Percentiles rank a stretch among this genome's conserved stretches.
phyloP scores from a whole-genome alignment of 768 basidiomycete species.

The Pisolithus microcarpus region DNA sequence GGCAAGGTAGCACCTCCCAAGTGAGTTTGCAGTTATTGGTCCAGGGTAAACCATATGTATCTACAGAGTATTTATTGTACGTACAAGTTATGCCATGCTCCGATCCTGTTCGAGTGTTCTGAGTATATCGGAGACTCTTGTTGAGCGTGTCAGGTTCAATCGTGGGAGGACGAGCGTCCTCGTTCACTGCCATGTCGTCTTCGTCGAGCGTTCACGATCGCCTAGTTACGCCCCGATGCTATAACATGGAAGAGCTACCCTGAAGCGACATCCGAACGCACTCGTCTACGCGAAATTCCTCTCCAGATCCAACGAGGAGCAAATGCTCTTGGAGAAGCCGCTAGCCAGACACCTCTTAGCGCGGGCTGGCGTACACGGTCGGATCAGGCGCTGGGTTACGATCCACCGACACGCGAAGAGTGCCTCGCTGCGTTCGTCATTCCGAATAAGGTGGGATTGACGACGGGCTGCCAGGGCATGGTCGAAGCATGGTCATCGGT shows the following conservation, averaged over 20 bases:
- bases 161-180: no score
- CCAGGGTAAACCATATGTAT: not conserved
- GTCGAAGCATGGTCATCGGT: conserved; percentile 60
- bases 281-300: conserved; percentile 22
- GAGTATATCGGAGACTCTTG: no score
- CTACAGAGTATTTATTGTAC: not conserved
- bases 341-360: conserved; percentile 40
- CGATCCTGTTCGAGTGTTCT: no score
- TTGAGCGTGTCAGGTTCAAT: no score
- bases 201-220: not conserved
- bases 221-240: conserved; percentile 31
- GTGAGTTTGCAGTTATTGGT: conserved; percentile 18
- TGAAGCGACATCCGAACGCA: conserved; percentile 31
- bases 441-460: conserved; percentile 45
- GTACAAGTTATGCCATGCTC: no score
- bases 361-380: conserved; percentile 50
- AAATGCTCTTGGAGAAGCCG: conserved; percentile 14
- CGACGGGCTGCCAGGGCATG: conserved; percentile 57
- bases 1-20: conserved; percentile 56
- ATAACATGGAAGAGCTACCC: conserved; percentile 41
- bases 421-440: conserved; percentile 47
- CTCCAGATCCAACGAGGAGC: conserved; percentile 7
- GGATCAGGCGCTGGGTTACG: conserved; percentile 52
- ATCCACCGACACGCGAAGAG: conserved; percentile 40
- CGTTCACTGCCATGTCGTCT: not conserved